Evolutionary conservation across 2,329 filamentous ascomycete genomes (phyloP), one percentile per base, ranked within the genome.

Genomic region (Talaromyces funiculosus): DNA sequence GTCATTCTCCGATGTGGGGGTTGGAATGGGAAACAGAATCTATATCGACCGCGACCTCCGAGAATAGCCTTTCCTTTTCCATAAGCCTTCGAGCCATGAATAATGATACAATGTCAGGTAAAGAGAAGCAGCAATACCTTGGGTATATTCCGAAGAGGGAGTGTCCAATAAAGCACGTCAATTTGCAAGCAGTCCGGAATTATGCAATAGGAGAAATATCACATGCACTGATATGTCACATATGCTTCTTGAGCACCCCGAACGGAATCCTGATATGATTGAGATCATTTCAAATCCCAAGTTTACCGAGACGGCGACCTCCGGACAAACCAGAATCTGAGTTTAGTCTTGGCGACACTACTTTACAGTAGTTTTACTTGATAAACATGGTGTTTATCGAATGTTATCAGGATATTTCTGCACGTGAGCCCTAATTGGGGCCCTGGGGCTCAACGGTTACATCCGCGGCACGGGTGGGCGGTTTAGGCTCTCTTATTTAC

Each of bases 401-500:
- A 54, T 54, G 33, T 35, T 40, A 40, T 54, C 33, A 40, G 33
- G 16, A 54, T 16, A 38, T 18, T 16, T 14, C 7, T 54, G 33
- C 51, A 54, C 51, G 51, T 54, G 51, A 54, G 51, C 14, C 24
- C 20, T 1, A 54, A n/a, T n/a, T n/a, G n/a, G n/a, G n/a, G n/a
- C n/a, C n/a, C 10, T 40, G 10, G 33, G 33, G 51, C 51, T 54
- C 51, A 54, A 54, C 31, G 51, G 51, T 54, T 54, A 54, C 51
- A 54, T 54, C 51, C 35, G 51, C 51, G 51, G 35, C 29, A 24
- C 51, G 33, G 33, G 51, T 26, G 51, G 33, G 51, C 20, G 47
- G 45, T 49, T 35, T 51, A 51, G 47, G 29, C 18, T 47, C 29
- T 20, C 10, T 33, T 54, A 7, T 54, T 40, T 26, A 14, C 2